These are phyloP conservation scores for Medicago ruthenica DNA, from an alignment of 306 rosid species.

Conservation along the genomic window DNA sequence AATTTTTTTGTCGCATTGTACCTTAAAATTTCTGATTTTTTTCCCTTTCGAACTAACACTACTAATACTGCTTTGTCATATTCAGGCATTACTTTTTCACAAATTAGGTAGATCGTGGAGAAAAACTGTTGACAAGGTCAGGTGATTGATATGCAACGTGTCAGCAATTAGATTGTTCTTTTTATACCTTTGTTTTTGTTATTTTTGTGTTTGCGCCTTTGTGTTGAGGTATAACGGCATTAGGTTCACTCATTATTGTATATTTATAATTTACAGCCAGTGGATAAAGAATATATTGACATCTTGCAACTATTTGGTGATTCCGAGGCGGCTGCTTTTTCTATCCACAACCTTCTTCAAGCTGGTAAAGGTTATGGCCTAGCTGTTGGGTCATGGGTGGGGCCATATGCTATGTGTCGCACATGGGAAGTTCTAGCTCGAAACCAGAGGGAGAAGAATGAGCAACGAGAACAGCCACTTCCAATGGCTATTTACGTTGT, in stretches of 20 bases:
- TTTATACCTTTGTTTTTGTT: not conserved
- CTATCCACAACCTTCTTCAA: conserved; percentile 88
- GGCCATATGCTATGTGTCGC: conserved; percentile 99
- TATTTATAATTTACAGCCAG: conserved; percentile 57
- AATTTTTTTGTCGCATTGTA: conserved; percentile 9
- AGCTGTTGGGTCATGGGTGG: conserved; percentile 97
- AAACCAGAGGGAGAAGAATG: conserved; percentile 52
- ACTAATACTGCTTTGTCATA: conserved; percentile 33
- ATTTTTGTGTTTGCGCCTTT: conserved; percentile 1
- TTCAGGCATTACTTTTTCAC: conserved; percentile 86
- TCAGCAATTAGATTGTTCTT: conserved; percentile 14
- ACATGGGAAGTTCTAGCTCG: conserved; percentile 89
- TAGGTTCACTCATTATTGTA: conserved; percentile 27
- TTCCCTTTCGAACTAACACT: conserved; percentile 28
- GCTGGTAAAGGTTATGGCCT: conserved; percentile 89
- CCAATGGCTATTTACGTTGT: conserved; percentile 93
- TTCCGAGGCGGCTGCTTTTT: conserved; percentile 70
- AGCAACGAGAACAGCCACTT: conserved; percentile 66
- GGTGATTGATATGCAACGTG: conserved; percentile 44
- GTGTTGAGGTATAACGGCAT: conserved; percentile 16
- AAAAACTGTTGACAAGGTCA: conserved; percentile 67
- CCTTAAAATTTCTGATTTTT: not conserved
- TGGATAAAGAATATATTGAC: conserved; percentile 69
- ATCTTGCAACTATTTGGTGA: conserved; percentile 84
- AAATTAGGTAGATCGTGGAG: conserved; percentile 92